A percentile compares a stretch with the other conserved stretches of the same genome.
These are phyloP conservation scores for Cadophora gregata DNA, from an alignment of 2,329 filamentous ascomycete species.

Conservation along the genomic window DNA sequence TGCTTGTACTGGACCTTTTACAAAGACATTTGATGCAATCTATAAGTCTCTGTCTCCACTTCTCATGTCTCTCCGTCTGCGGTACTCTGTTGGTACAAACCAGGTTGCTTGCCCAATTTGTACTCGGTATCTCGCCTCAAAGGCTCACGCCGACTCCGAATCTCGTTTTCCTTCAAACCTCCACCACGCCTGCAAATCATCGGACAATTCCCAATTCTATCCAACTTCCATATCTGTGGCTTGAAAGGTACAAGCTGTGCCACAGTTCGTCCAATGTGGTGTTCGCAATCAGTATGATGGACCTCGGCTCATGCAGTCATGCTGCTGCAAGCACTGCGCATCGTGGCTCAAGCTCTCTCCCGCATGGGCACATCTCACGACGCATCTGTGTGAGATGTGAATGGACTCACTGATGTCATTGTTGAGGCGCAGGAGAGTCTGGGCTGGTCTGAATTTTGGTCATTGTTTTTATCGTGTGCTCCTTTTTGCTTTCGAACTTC, in stretches of 20 bases:
- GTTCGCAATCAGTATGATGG: neutral
- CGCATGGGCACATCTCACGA: neutral
- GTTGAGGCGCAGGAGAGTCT: slow-evolving; percentile 1
- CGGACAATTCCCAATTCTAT: neutral
- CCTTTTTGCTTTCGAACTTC: neutral
- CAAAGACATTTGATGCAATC: neutral
- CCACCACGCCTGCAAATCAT: neutral
- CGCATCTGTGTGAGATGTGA: neutral
- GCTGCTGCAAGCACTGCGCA: slow-evolving; percentile 6
- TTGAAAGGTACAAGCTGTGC: neutral
- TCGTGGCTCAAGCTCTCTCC: slow-evolving; percentile 6
- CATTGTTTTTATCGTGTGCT: neutral
- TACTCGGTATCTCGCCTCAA: neutral
- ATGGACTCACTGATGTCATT: slow-evolving; percentile 7
- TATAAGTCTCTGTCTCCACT: neutral
- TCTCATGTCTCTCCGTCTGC: neutral
- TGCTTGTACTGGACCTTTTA: neutral
- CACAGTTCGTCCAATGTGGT: neutral
- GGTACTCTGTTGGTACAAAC: neutral
- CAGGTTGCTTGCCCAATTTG: neutral
- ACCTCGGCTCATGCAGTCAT: slow-evolving; percentile 11
- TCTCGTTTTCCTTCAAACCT: neutral
- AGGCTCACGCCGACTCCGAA: neutral
- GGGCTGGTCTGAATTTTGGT: neutral
- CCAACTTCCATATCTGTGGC: neutral